phyloP scores from a whole-genome alignment of 2,329 filamentous ascomycete species.

The Xenoacremonium recifei region DNA sequence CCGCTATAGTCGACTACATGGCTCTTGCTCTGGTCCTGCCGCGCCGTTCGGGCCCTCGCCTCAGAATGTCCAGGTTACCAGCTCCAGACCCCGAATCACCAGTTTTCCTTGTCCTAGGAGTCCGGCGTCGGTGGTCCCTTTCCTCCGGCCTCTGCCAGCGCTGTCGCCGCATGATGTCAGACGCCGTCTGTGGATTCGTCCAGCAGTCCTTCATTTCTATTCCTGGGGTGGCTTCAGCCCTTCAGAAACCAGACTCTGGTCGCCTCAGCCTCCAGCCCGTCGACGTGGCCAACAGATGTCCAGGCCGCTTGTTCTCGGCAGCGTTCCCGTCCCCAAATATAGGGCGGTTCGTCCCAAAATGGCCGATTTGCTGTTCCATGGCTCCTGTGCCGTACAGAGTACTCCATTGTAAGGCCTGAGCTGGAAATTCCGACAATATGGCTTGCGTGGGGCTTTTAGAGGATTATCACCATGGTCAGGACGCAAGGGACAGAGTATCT shows the following conservation, averaged over 20 bases:
- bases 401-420: no score
- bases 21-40: no score
- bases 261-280: no score
- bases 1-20: no score
- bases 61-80: no score
- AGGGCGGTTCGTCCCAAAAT: constrained; percentile 2
- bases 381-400: no score
- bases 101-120: not conserved
- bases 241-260: no score
- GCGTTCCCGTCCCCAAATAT: not conserved
- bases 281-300: no score
- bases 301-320: not conserved
- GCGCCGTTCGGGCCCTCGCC: no score
- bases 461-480: not conserved
- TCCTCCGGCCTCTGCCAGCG: not conserved
- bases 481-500: not conserved
- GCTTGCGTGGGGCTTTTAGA: constrained; percentile 7
- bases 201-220: constrained; percentile 14
- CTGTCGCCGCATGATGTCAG: constrained; percentile 5
- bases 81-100: no score
- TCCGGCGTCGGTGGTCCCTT: constrained; percentile 1
- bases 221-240: not conserved
- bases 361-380: constrained; percentile 3
- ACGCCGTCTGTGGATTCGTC: constrained; percentile 3
- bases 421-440: constrained; percentile 9